These are phyloP conservation scores for Corymbia maculata DNA, from an alignment of 345 rosid genomes.

Conservation along the genomic window DNA sequence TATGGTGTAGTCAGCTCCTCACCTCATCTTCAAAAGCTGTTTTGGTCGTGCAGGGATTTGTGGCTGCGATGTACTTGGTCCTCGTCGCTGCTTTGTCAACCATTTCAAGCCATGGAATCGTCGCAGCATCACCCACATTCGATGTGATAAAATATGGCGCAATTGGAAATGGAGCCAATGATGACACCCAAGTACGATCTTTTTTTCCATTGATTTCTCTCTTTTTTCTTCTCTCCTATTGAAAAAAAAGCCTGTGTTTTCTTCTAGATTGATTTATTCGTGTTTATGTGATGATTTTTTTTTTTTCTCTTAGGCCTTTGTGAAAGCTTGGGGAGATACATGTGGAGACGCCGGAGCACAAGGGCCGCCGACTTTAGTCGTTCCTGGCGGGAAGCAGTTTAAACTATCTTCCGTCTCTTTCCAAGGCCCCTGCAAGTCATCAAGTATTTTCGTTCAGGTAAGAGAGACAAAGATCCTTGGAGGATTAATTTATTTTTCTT, in stretches of 20 bases:
- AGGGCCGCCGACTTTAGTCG: neutral
- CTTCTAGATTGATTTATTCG: neutral
- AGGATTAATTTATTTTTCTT: no score
- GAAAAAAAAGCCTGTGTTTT: no score
- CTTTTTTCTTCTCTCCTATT: no score
- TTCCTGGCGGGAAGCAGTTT: slow-evolving; percentile 6
- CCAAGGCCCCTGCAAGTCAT: slow-evolving; percentile 17
- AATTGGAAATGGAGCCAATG: neutral
- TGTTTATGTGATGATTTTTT: neutral
- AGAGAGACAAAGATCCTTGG: no score
- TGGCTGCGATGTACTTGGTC: neutral
- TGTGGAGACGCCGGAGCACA: neutral
- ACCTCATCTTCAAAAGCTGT: no score
- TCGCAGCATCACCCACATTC: neutral
- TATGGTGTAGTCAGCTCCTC: no score
- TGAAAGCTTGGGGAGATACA: slow-evolving; percentile 11
- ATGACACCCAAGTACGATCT: neutral
- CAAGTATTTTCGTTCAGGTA: neutral
- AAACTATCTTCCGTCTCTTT: neutral
- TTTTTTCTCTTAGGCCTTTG: slow-evolving; percentile 12
- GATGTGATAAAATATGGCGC: neutral
- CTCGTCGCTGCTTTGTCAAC: neutral
- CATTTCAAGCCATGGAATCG: neutral
- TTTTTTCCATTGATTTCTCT: neutral
- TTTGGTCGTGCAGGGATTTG: no score